A percentile compares a stretch with the other conserved stretches of the same genome.
Conservation (phyloP, 768 basidiomycete species). For the Rhodosporidiobolus sp. region DNA sequence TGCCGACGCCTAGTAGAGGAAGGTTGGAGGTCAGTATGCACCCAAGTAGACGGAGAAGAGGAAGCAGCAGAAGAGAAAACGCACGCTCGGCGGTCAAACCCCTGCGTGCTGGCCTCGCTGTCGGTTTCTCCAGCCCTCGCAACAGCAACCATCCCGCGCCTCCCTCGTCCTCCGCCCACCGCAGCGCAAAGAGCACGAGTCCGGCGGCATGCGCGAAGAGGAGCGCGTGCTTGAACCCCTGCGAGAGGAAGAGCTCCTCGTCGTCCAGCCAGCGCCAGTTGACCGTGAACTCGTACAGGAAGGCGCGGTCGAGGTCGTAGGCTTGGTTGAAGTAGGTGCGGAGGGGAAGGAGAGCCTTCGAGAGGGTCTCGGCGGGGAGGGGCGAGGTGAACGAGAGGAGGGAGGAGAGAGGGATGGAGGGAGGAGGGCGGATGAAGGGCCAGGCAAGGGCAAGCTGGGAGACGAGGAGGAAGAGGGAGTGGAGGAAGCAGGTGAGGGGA, state of each 20-base stretch:
- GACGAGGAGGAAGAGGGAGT: constrained; percentile 38
- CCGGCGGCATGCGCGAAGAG: constrained; percentile 63
- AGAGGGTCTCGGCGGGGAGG: constrained; percentile 54
- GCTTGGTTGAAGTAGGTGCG: constrained; percentile 68
- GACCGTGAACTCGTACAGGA: constrained; percentile 94
- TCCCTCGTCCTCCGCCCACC: constrained; percentile 74
- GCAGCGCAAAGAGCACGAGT: constrained; percentile 65
- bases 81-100: constrained; percentile 65
- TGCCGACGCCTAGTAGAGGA: constrained; percentile 61
- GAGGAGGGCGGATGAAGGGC: constrained; percentile 33
- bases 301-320: constrained; percentile 82
- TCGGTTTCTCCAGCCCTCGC: constrained; percentile 59
- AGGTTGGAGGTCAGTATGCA: not conserved
- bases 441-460: constrained; percentile 44
- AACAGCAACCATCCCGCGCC: constrained; percentile 60
- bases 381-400: constrained; percentile 57
- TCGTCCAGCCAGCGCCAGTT: constrained; percentile 83
- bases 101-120: constrained; percentile 49
- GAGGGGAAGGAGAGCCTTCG: constrained; percentile 56
- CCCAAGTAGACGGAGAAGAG: not conserved
- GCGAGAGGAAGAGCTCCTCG: constrained; percentile 71
- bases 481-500: constrained; percentile 38
- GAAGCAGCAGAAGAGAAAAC: constrained; percentile 40
- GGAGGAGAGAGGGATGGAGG: constrained; percentile 43
- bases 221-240: constrained; percentile 60